These are phyloP conservation scores for Mycena metata DNA, from an alignment of 768 basidiomycete genomes.

Conservation along the genomic window DNA sequence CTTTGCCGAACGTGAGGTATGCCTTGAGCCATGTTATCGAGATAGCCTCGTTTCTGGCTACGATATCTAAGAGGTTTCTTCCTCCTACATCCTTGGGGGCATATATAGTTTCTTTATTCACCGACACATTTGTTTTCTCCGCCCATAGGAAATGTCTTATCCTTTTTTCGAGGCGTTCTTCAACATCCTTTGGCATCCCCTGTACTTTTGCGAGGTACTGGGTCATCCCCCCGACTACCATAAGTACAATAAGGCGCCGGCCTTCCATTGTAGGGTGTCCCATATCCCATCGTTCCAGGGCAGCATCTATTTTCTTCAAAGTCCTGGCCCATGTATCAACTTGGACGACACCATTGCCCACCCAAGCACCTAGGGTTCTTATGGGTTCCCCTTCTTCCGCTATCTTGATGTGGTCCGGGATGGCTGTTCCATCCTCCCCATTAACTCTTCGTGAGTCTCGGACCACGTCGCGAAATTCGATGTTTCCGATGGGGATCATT, in stretches of 20 bases:
- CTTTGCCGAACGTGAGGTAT: too few relatives aligned
- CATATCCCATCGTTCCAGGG: conserved; percentile 5
- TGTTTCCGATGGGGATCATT: neutral
- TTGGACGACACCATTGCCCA: conserved; percentile 1
- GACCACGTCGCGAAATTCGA: neutral
- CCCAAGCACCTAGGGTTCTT: conserved; percentile 3
- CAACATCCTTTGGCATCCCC: conserved; percentile 39
- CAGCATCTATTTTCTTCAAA: neutral
- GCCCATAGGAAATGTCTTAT: neutral
- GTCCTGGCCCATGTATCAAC: neutral
- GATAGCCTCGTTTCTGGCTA: conserved; percentile 30
- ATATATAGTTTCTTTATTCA: neutral
- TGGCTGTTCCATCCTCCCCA: neutral
- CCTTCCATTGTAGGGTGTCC: conserved; percentile 37
- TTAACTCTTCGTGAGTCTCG: neutral
- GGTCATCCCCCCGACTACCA: conserved; percentile 33
- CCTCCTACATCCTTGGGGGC: conserved; percentile 22
- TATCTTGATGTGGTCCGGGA: neutral
- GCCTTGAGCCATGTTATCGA: too few relatives aligned
- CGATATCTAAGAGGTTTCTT: conserved; percentile 6
- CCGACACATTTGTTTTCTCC: neutral
- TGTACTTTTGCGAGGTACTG: conserved; percentile 36
- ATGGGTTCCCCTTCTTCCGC: conserved; percentile 10
- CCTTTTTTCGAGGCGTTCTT: neutral
- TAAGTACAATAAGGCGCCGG: conserved; percentile 9